These are phyloP conservation scores for Coemansia sp. DNA, from an alignment of 192 early-diverging fungal species.

Conservation along the genomic window DNA sequence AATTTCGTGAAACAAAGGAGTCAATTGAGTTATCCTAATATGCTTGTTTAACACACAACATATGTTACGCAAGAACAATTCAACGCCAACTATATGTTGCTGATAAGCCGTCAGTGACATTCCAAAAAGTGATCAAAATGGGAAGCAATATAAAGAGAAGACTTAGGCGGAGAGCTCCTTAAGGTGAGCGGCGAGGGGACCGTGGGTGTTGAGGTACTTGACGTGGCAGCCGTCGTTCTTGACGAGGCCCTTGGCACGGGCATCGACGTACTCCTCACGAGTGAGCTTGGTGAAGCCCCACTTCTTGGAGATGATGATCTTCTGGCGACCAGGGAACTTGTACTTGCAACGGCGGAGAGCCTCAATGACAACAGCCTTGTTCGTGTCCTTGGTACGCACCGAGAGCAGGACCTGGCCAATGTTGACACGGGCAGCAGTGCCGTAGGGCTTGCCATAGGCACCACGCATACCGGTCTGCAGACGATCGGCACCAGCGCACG, in stretches of 20 bases:
- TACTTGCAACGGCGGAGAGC: conserved; percentile 94
- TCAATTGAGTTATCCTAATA: too few species aligned
- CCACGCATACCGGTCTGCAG: conserved; percentile 99
- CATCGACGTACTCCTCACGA: conserved; percentile 86
- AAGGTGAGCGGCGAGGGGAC: conserved; percentile 68
- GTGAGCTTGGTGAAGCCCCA: conserved; percentile 99
- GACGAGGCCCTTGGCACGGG: conserved; percentile 75
- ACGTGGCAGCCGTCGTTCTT: conserved; percentile 94
- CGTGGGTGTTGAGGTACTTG: conserved; percentile 91
- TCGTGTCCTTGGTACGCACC: conserved; percentile 92
- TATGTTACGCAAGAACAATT: too few species aligned
- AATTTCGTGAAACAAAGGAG: too few species aligned
- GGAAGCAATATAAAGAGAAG: neutral
- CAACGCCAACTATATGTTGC: neutral
- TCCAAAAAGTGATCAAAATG: conserved; percentile 12
- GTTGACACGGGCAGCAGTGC: conserved; percentile 94
- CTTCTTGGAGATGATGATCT: conserved; percentile 99
- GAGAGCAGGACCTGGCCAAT: conserved; percentile 98
- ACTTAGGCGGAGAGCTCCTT: conserved; percentile 24
- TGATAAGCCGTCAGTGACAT: conserved; percentile 6
- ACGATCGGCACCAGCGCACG: conserved; percentile 99
- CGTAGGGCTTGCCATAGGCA: conserved; percentile 97
- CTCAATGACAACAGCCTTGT: conserved; percentile 93
- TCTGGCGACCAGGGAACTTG: conserved; percentile 99
- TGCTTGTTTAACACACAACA: too few species aligned